Base-by-base conservation (phyloP, 2,329 filamentous ascomycete genomes). In the Aspergillus melleus region DNA sequence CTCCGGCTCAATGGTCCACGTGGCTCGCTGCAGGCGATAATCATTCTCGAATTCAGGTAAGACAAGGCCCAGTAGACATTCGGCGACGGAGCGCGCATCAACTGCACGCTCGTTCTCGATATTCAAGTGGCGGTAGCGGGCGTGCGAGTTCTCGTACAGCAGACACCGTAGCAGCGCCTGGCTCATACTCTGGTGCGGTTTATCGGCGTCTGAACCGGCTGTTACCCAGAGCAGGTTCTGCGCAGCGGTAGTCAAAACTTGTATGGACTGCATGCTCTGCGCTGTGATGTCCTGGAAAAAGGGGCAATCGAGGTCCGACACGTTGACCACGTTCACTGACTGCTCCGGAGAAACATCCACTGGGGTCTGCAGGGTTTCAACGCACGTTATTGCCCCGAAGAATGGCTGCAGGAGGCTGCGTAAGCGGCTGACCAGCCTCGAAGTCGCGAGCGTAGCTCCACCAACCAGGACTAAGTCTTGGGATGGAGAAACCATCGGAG, bases 201-300 rank as follows among this genome's bases (percentile, higher is more conserved):
- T 19, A n/a, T 30, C 44, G 4, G 24, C 42, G 14, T 49, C 30
- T 11, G 24, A 16, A 1, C 49, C 49, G 6, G 14, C 10, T 8
- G 58, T 60, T 16, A 60, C 30, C 58, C 58, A 60, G 3, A 60
- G 22, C 6, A 57, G 16, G 11, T 54, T 49, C 29, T 50, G 26
- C 10, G 54, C n/a, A 12, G n/a, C 19, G 10, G 49, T n/a, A n/a
- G 44, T 52, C 5, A 60, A 32, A 2, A 19, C 11, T 16, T 57
- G n/a, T 8, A 60, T 46, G 1, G 54, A 30, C 19, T 44, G 24
- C 20, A 57, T 20, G 10, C 26, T 54, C 36, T 42, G 19, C 19
- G n/a, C 49, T 22, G 19, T 54, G 14, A 61, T 36, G 12, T 44
- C 14, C 49, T 53, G 12, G 51, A 61, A 56, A 4, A 59, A 20